A percentile compares a stretch with the other conserved stretches of the same genome.
Conservation (phyloP, 2,329 filamentous ascomycete genomes). For the Trichoderma sp. region DNA sequence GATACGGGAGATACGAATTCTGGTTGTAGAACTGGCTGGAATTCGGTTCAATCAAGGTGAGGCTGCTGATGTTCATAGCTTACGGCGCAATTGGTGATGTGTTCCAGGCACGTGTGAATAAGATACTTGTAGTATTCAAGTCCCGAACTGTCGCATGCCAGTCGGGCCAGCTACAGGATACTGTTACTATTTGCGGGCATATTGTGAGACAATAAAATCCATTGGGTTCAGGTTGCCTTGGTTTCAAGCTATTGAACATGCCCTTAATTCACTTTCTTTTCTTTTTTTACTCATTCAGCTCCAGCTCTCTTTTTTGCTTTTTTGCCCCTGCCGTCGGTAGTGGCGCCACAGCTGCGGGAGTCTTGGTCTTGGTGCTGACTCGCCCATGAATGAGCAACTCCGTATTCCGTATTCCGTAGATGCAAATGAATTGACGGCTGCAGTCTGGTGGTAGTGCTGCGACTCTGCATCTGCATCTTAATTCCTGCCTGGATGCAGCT, state of each 20-base stretch:
- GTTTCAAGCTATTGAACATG: not conserved
- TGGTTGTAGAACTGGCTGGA: not conserved
- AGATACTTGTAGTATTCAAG: not conserved
- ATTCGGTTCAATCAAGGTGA: not conserved
- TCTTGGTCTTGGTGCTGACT: not conserved
- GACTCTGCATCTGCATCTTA: not conserved
- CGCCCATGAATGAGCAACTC: not conserved
- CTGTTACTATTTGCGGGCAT: slow-evolving; percentile 2
- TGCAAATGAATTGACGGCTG: not conserved
- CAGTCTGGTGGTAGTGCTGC: not conserved
- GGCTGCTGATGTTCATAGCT: not conserved
- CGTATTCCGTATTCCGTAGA: not conserved
- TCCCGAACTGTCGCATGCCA: not conserved
- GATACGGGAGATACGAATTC: not conserved
- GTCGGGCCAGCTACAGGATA: not conserved
- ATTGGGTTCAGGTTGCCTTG: slow-evolving; percentile 3
- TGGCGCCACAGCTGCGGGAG: not conserved
- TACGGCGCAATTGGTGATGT: not conserved
- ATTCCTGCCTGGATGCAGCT: not conserved
- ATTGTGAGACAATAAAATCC: slow-evolving; percentile 9
- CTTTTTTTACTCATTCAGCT: not conserved
- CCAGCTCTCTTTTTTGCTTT: not conserved
- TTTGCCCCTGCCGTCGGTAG: slow-evolving; percentile 11
- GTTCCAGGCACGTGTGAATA: not conserved
- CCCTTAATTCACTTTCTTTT: not conserved